Evolutionary conservation across 2,329 filamentous ascomycete genomes (phyloP).

Genomic region (Leptosphaerulina australis): DNA sequence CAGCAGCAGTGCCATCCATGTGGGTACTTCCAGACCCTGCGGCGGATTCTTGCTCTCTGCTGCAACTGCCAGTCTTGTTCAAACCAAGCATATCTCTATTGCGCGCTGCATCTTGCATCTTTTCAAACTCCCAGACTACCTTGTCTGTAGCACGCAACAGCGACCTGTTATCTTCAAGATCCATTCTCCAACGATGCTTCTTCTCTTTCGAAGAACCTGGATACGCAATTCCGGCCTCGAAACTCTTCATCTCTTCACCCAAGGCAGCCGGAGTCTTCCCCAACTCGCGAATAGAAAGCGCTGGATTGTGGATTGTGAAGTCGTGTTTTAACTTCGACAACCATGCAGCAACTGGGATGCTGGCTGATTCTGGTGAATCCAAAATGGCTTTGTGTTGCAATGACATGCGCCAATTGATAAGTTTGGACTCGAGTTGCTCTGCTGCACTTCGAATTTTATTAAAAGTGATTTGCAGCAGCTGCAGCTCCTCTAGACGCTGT

Average conservation of each 20-base stretch:
- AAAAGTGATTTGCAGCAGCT: slow-evolving; percentile 28
- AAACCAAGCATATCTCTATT: neutral
- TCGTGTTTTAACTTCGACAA: slow-evolving; percentile 16
- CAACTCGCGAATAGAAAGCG: slow-evolving; percentile 28
- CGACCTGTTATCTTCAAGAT: slow-evolving; percentile 31
- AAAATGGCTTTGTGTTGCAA: slow-evolving; percentile 28
- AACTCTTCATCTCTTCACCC: slow-evolving; percentile 23
- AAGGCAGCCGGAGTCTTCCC: slow-evolving; percentile 24
- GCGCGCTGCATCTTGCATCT: slow-evolving; percentile 6
- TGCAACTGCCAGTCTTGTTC: neutral
- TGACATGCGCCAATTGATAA: slow-evolving; percentile 25
- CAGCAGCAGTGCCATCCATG: neutral
- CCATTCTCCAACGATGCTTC: slow-evolving; percentile 26
- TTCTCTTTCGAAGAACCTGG: slow-evolving; percentile 9
- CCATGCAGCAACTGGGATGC: slow-evolving; percentile 18
- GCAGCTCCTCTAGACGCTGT: slow-evolving; percentile 26
- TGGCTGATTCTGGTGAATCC: slow-evolving; percentile 8
- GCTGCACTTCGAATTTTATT: slow-evolving; percentile 26
- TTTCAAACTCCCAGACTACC: slow-evolving; percentile 25
- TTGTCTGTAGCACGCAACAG: slow-evolving; percentile 29
- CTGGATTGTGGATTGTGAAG: slow-evolving; percentile 21
- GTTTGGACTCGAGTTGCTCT: slow-evolving; percentile 23
- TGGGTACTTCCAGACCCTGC: neutral
- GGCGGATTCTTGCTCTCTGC: neutral
- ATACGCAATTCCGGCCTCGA: slow-evolving; percentile 24